These are phyloP conservation scores for Aspergillus incahuasiensis DNA, from an alignment of 495 filamentous ascomycete genomes.

Conservation along the genomic window DNA sequence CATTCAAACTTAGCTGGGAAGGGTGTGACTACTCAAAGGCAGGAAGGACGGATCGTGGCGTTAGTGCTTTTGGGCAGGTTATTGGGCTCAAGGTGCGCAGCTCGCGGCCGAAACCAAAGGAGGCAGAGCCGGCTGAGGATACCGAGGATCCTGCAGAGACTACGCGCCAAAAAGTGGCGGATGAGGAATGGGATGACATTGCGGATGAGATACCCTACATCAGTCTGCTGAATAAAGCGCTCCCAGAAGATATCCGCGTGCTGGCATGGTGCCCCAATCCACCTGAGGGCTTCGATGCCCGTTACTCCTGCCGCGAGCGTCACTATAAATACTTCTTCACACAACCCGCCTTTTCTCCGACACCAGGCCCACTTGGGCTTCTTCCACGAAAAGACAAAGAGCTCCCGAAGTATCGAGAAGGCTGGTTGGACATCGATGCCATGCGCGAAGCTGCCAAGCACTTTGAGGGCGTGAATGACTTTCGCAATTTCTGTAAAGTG, in stretches of 20 bases:
- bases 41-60: conserved; percentile 85
- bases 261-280: conserved; percentile 89
- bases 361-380: conserved; percentile 35
- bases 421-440: conserved; percentile 72
- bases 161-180: conserved; percentile 24
- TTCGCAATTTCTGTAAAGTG: conserved; percentile 93
- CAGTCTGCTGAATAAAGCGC: conserved; percentile 73
- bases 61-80: conserved; percentile 96
- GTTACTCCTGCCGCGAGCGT: conserved; percentile 88
- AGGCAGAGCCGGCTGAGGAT: neutral
- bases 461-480: conserved; percentile 84
- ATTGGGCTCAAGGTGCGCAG: conserved; percentile 78
- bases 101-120: conserved; percentile 51
- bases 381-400: conserved; percentile 18
- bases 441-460: conserved; percentile 78
- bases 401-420: conserved; percentile 39
- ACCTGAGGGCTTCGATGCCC: conserved; percentile 75
- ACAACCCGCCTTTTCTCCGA: conserved; percentile 75
- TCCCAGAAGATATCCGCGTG: conserved; percentile 83
- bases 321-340: conserved; percentile 97
- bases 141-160: conserved; percentile 15
- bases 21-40: conserved; percentile 89
- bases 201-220: conserved; percentile 80
- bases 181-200: conserved; percentile 64
- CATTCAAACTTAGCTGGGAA: conserved; percentile 62